Base-by-base conservation (phyloP, 352 stramenopile species). In the Phytophthora cactorum region DNA sequence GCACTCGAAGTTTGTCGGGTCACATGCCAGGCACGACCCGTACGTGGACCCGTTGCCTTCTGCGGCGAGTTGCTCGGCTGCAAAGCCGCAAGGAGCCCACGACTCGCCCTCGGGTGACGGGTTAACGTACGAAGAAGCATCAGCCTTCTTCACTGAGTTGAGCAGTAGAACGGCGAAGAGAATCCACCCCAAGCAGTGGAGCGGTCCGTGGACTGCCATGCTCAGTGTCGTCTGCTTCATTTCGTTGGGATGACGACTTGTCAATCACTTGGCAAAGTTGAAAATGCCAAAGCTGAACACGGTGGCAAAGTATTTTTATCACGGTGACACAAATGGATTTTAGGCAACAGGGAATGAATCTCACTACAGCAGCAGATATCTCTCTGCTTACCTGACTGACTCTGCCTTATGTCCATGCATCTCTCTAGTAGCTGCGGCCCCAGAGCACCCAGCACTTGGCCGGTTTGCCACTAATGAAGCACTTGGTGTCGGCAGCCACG, bases 401-500 rank as follows among this genome's bases (percentile, higher is more conserved):
- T 43, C n/a, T 43, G 36, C 36, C 36, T 43, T 43, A 17, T 43
- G 10, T 43, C 29, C 29, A 34, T 34, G 10, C 11, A 15, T 49
- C 15, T 64, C 43, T 69, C 73, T 91, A 95, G 79, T 95, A 95
- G 72, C 84, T 93, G 65, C 87, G 85, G 57, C 87, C 87, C 87
- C 87, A 95, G 10, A 95, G 79, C 65, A 93, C 88, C 87, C 87
- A 95, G 78, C 77, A 89, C 73, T 86, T 99, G 39, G 98, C 98
- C n/a, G 90, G 89, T 75, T 98, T 95, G 63, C 97, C 98, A 81
- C 92, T 99, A 49, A 98, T 94, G 82, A 99, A 99, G 82, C 98
- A 99, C 79, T 97, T 98, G 34, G 92, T 95, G 43, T 96, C 97
- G 50, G 96, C 86, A 11, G 80, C 88, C 12, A 99, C 83, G 14